A percentile compares a stretch with the other conserved stretches of the same genome.
Conservation (phyloP, 192 early-diverging fungal species). For the Obelidium mucronatum region DNA sequence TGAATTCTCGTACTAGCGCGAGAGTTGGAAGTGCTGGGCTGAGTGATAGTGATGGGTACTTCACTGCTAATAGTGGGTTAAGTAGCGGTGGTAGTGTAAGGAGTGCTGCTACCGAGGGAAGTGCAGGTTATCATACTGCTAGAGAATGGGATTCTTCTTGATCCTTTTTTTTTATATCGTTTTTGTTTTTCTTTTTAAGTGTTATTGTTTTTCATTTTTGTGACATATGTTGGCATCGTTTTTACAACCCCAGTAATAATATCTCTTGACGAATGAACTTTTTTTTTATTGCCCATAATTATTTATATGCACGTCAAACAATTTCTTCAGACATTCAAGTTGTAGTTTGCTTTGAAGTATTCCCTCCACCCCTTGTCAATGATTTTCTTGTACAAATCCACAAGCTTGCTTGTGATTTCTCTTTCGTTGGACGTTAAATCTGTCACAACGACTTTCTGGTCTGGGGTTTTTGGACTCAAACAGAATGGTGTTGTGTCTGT, state of each 20-base stretch:
- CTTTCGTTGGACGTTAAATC: slow-evolving; percentile 13
- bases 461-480: slow-evolving; percentile 27
- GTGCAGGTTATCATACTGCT: not conserved
- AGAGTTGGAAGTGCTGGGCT: not conserved
- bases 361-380: slow-evolving; percentile 15
- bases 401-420: not conserved
- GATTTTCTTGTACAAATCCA: slow-evolving; percentile 29
- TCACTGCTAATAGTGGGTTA: not conserved
- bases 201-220: too few relatives aligned
- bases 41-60: slow-evolving; percentile 1
- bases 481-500: slow-evolving; percentile 44
- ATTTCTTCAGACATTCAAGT: too few relatives aligned
- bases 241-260: too few relatives aligned
- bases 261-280: too few relatives aligned
- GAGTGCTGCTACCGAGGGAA: not conserved
- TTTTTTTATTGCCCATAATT: too few relatives aligned
- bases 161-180: too few relatives aligned
- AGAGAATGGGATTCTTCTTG: not conserved
- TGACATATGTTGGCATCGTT: too few relatives aligned
- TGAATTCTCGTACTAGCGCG: too few relatives aligned
- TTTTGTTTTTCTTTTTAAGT: too few relatives aligned
- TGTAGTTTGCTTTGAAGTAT: slow-evolving; percentile 14
- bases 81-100: slow-evolving; percentile 7
- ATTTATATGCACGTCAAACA: too few relatives aligned
- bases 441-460: slow-evolving; percentile 19